Percentiles rank a stretch among this genome's conserved stretches.
Evolutionary conservation across 2,329 filamentous ascomycete species (phyloP).

Genomic region (Sphaceloma murrayae): DNA sequence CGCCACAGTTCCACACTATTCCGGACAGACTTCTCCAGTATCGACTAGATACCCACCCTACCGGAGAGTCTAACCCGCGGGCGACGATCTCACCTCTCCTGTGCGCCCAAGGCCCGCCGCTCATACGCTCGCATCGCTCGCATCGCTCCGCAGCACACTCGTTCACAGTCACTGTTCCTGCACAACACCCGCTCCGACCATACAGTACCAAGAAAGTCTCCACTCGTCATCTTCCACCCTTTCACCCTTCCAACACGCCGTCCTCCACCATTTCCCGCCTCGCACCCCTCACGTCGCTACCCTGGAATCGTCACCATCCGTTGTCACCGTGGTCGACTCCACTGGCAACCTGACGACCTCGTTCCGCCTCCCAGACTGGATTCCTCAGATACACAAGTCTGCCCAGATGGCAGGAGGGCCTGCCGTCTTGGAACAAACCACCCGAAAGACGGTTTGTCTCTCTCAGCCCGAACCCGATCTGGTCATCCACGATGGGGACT

Average conservation of each 20-base stretch:
- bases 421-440: slow-evolving; percentile 10
- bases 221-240: background rate
- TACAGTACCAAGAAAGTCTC: too few relatives aligned
- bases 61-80: slow-evolving; percentile 6
- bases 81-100: slow-evolving; percentile 5
- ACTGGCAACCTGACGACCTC: slow-evolving; percentile 6
- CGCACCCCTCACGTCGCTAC: background rate
- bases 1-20: slow-evolving; percentile 2
- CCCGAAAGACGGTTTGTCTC: slow-evolving; percentile 15
- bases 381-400: slow-evolving; percentile 7
- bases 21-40: too few relatives aligned
- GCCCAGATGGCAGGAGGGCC: slow-evolving; percentile 12
- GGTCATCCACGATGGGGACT: slow-evolving; percentile 36
- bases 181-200: background rate
- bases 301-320: slow-evolving; percentile 1
- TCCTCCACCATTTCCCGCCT: background rate
- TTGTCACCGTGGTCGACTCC: background rate
- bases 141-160: slow-evolving; percentile 4
- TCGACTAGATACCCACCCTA: too few relatives aligned
- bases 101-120: background rate
- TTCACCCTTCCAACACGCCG: background rate
- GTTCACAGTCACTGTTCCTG: too few relatives aligned
- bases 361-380: slow-evolving; percentile 7
- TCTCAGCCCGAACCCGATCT: slow-evolving; percentile 15
- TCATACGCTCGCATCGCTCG: background rate